phyloP scores from a whole-genome alignment of 2,329 filamentous ascomycete genomes.

The Ophiostoma fasciatum region DNA sequence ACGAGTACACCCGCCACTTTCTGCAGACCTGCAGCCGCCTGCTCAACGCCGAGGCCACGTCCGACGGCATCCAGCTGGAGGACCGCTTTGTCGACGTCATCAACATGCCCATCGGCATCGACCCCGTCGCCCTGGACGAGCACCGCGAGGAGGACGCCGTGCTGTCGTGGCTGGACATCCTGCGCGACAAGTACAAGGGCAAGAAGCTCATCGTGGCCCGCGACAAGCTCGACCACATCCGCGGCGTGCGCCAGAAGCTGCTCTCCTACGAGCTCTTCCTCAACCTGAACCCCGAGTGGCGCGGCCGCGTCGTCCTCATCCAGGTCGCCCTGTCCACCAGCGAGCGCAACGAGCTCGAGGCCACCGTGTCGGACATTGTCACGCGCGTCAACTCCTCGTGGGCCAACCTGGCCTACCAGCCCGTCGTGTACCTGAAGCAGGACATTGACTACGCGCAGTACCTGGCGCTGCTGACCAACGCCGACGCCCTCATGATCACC shows the following conservation, averaged over 20 bases:
- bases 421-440: constrained; percentile 85
- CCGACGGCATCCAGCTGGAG: constrained; percentile 77
- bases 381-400: constrained; percentile 85
- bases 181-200: constrained; percentile 70
- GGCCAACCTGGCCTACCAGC: constrained; percentile 82
- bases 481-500: constrained; percentile 86
- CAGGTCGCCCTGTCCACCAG: constrained; percentile 87
- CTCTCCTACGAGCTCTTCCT: constrained; percentile 86
- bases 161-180: constrained; percentile 59
- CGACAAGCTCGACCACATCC: constrained; percentile 86
- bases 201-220: constrained; percentile 86
- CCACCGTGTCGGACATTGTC: constrained; percentile 83
- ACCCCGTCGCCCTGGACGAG: constrained; percentile 58
- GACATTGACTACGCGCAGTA: constrained; percentile 90
- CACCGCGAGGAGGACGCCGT: constrained; percentile 62
- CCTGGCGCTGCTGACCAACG: constrained; percentile 76
- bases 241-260: constrained; percentile 86
- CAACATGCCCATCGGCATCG: constrained; percentile 78
- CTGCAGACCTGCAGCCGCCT: constrained; percentile 89
- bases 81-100: constrained; percentile 86
- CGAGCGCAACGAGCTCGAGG: constrained; percentile 76
- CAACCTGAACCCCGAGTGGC: constrained; percentile 84
- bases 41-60: constrained; percentile 76
- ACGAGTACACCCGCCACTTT: constrained; percentile 88
- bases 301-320: constrained; percentile 75